Base-by-base conservation (phyloP, 352 stramenopile genomes). In the Globisporangium takayamanum region DNA sequence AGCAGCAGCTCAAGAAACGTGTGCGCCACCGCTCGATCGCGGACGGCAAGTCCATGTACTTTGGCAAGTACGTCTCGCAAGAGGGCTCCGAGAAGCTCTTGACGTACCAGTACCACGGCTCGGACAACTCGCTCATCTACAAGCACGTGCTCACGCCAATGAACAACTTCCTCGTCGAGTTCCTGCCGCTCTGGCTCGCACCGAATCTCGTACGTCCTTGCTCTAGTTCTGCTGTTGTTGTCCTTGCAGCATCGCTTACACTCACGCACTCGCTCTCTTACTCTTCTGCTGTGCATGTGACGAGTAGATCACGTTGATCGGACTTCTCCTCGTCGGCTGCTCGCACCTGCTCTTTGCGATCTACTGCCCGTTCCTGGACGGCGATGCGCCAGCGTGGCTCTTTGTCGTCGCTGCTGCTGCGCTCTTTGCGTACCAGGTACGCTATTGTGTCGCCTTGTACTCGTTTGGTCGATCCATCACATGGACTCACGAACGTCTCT, bases 101-200 rank as follows among this genome's bases (percentile, higher is more conserved):
- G 22, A 90, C 82, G 45, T 94, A 94, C 70, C 72, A 92, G 67
- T 94, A 94, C 70, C 84, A 94, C 56, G 84, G 84, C 50, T 64
- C 76, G 26, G 84, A 94, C 73, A 87, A 94, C 64, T 94, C 84
- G 69, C 73, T 92, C 58, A 81, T 94, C 60, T 94, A 92, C 73
- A 90, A 92, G 64, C 74, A 92, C 56, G 70, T 94, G 55, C 77
- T 94, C 51, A 92, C 79, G 60, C 84, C 82, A 48, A 92, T 92
- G 84, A 92, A 94, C 67, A 84, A 94, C 62, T 81, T 73, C 28
- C 67, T 94, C 16, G 76, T 92, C 54, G 72, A 90, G 61, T 64
- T 84, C 25, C 55, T 94, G 55, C 84, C 84, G 18, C 60, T 89
- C 16, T 94, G 84, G 84, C 66, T 94, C 47, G 84, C 84, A 18